These are phyloP conservation scores for Serendipita indica DNA, from an alignment of 768 basidiomycete genomes.

Conservation along the genomic window DNA sequence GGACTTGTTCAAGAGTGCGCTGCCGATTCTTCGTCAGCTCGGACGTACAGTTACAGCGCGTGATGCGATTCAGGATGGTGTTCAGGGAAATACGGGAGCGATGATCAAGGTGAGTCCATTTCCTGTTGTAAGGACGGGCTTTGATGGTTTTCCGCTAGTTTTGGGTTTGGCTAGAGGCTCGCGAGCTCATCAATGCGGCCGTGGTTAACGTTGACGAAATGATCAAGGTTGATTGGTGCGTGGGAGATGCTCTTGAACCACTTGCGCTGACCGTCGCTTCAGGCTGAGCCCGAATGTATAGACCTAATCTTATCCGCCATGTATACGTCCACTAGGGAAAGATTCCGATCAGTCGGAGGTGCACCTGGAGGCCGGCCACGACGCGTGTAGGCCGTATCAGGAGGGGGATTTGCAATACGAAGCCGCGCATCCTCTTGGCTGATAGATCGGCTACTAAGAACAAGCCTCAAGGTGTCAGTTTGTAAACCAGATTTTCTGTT, in stretches of 20 bases:
- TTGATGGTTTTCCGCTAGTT: conserved; percentile 32
- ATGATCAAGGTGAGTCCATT: conserved; percentile 64
- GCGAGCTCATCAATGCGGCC: conserved; percentile 68
- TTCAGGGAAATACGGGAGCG: conserved; percentile 59
- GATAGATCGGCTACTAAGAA: too few species aligned
- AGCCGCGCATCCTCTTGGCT: too few species aligned
- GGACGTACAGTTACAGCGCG: conserved; percentile 81
- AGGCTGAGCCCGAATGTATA: conserved; percentile 41
- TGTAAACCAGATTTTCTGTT: too few species aligned
- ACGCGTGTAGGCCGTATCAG: neutral
- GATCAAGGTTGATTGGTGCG: conserved; percentile 77
- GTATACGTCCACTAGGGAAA: neutral
- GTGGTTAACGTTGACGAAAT: conserved; percentile 72
- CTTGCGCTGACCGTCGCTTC: conserved; percentile 13
- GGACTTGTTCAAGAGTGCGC: conserved; percentile 88
- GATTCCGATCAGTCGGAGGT: neutral
- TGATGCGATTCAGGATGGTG: conserved; percentile 39
- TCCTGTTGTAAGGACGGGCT: neutral
- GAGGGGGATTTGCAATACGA: too few species aligned
- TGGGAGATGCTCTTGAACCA: conserved; percentile 13
- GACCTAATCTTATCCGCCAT: conserved; percentile 17
- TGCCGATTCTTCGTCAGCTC: conserved; percentile 85
- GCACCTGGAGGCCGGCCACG: neutral
- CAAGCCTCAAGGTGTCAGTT: too few species aligned
- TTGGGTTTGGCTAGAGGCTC: conserved; percentile 89